Evolutionary conservation across 2,329 filamentous ascomycete species (phyloP).

Genomic region (Ophiocordyceps camponoti-leonardi): DNA sequence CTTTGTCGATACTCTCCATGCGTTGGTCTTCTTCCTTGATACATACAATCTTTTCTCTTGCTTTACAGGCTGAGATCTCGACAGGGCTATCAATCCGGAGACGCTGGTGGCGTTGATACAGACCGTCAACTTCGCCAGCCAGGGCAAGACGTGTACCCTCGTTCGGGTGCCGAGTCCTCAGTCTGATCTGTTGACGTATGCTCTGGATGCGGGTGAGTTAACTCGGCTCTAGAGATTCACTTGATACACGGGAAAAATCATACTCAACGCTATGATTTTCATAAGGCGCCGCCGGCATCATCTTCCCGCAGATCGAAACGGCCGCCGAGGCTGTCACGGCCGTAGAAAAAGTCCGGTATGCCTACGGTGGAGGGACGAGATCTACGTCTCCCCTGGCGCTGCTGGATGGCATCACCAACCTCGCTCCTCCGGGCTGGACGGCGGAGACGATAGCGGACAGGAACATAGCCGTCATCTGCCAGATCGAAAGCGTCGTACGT

Average conservation of each 20-base stretch:
- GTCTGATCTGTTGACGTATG: constrained; percentile 2
- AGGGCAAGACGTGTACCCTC: constrained; percentile 2
- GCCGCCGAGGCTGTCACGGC: not conserved
- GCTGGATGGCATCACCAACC: constrained; percentile 1
- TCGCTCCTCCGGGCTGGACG: constrained; percentile 1
- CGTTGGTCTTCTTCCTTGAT: too few relatives aligned
- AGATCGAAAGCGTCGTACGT: constrained; percentile 2
- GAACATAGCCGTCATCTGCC: constrained; percentile 3
- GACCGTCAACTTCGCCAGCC: constrained; percentile 3
- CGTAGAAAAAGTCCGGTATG: constrained; percentile 1
- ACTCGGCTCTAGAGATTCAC: too few relatives aligned
- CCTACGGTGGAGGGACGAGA: constrained; percentile 1
- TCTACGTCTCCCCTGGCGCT: constrained; percentile 1
- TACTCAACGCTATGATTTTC: too few relatives aligned
- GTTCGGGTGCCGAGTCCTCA: constrained; percentile 1
- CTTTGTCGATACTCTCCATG: constrained; percentile 1
- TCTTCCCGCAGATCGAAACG: constrained; percentile 2
- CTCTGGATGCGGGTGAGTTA: constrained; percentile 2
- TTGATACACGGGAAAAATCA: too few relatives aligned
- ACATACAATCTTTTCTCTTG: too few relatives aligned
- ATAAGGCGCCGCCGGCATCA: constrained; percentile 2
- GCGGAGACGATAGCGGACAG: constrained; percentile 3
- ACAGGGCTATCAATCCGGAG: constrained; percentile 2
- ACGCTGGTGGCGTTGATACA: constrained; percentile 2
- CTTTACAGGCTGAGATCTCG: too few relatives aligned